Evolutionary conservation across 2,329 filamentous ascomycete genomes (phyloP).

Genomic region (Penicillium sp.): DNA sequence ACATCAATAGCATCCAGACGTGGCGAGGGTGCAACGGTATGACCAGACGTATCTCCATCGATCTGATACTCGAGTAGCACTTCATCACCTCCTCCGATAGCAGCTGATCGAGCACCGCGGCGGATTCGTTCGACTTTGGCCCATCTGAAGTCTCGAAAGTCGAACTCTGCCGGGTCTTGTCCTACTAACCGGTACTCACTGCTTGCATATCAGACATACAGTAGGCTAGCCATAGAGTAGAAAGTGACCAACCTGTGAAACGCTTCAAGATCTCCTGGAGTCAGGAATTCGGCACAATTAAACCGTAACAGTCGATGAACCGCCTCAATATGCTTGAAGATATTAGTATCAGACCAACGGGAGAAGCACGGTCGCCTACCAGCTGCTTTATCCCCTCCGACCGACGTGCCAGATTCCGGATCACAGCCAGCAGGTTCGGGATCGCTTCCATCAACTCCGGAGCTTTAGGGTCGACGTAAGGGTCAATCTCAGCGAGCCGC

Average conservation of each 20-base stretch:
- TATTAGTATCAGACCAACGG: background rate
- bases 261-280: background rate
- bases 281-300: background rate
- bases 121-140: constrained; percentile 25
- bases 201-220: background rate
- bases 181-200: constrained; percentile 16
- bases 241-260: background rate
- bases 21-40: background rate
- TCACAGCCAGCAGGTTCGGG: background rate
- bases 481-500: background rate
- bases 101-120: constrained; percentile 4
- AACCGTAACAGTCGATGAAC: background rate
- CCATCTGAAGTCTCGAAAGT: constrained; percentile 28
- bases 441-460: background rate
- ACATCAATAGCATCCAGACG: constrained; percentile 1
- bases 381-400: background rate
- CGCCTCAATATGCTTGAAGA: background rate
- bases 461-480: background rate
- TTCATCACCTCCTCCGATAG: background rate
- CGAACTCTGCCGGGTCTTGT: constrained; percentile 25
- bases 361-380: background rate
- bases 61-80: background rate
- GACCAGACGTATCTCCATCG: background rate
- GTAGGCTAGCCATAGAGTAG: background rate
- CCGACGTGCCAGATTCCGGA: background rate